Percentiles rank a stretch among this genome's conserved stretches.
Evolutionary conservation across 2,329 filamentous ascomycete species (phyloP).

Genomic region (Seiridium unicorne): DNA sequence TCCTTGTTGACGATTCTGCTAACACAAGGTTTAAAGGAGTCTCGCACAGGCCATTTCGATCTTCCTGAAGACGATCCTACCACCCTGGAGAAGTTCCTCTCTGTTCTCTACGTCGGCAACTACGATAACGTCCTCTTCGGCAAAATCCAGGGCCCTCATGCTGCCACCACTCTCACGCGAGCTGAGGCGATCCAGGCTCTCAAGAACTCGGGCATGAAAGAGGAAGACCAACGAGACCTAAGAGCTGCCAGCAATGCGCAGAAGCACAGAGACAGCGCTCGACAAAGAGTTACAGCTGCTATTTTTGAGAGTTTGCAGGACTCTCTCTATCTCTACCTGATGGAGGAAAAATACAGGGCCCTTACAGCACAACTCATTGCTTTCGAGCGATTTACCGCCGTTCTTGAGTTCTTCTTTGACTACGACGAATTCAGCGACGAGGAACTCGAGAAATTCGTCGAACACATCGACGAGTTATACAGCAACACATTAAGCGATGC

Average conservation of each 20-base stretch:
- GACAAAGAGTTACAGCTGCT: not conserved
- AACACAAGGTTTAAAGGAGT: slow-evolving; percentile 15
- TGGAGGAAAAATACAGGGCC: not conserved
- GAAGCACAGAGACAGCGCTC: not conserved
- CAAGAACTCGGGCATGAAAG: too few species aligned
- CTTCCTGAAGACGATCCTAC: slow-evolving; percentile 28
- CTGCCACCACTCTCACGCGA: not conserved
- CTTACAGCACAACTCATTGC: not conserved
- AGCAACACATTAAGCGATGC: not conserved
- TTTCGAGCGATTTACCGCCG: not conserved
- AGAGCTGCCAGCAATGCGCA: not conserved
- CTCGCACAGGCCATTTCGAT: slow-evolving; percentile 13
- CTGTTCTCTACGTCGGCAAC: slow-evolving; percentile 27
- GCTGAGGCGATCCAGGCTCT: not conserved
- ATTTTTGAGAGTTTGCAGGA: not conserved
- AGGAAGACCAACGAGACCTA: not conserved
- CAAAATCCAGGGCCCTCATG: not conserved
- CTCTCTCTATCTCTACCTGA: not conserved
- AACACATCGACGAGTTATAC: not conserved
- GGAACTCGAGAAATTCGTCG: not conserved
- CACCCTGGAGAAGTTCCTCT: slow-evolving; percentile 22
- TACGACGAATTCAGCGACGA: not conserved
- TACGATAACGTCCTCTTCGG: slow-evolving; percentile 13
- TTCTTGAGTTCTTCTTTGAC: not conserved
- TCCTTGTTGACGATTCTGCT: not conserved